Evolutionary conservation across 2,329 filamentous ascomycete genomes (phyloP).

Genomic region (Ceratocystis ficicola): DNA sequence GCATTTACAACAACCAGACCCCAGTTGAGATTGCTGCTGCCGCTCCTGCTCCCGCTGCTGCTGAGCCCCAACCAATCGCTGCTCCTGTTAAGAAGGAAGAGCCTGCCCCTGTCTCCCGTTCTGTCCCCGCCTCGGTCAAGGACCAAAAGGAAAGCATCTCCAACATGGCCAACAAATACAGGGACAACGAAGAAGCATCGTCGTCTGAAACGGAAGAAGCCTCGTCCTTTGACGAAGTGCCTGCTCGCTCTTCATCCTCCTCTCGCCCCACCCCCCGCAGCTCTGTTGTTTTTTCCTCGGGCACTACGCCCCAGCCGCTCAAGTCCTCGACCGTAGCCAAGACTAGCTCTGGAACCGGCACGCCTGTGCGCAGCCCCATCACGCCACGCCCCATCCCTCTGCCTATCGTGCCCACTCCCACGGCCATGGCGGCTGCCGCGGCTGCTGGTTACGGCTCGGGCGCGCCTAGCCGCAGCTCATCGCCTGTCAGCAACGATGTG

Average conservation of each 20-base stretch:
- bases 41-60: conserved; percentile 30
- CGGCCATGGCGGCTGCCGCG: conserved; percentile 27
- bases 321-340: conserved; percentile 23
- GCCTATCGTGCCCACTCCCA: conserved; percentile 27
- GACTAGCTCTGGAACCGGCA: conserved; percentile 24
- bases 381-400: conserved; percentile 27
- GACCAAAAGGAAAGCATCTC: conserved; percentile 83
- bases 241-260: conserved; percentile 38
- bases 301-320: conserved; percentile 21
- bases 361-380: conserved; percentile 28
- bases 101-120: conserved; percentile 25
- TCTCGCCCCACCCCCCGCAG: conserved; percentile 19
- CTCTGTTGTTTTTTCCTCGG: conserved; percentile 21
- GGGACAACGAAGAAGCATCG: conserved; percentile 51
- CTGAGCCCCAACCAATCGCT: conserved; percentile 24
- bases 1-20: conserved; percentile 72
- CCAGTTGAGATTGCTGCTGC: conserved; percentile 55
- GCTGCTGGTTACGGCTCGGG: conserved; percentile 23
- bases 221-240: conserved; percentile 81
- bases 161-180: conserved; percentile 72
- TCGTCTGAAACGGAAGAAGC: conserved; percentile 48
- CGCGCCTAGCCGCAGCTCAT: conserved; percentile 17
- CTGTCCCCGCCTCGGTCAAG: conserved; percentile 53
- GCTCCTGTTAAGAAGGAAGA: conserved; percentile 26
- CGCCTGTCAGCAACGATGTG: conserved; percentile 43